These are phyloP conservation scores for Populus ilicifolia DNA, from an alignment of 345 rosid species.

Conservation along the genomic window DNA sequence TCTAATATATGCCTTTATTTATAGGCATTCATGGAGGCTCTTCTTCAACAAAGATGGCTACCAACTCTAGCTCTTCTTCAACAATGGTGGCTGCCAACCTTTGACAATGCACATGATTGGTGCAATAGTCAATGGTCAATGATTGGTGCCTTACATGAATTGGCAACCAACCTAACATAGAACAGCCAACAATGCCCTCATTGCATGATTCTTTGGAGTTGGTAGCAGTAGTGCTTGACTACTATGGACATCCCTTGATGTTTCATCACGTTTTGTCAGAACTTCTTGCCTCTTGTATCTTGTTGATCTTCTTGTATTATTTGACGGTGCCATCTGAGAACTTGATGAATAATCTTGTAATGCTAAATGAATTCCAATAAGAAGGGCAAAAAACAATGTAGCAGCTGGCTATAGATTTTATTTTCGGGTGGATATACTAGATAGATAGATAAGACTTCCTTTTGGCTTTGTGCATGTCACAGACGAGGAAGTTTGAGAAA, in stretches of 20 bases:
- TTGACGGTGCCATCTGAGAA: conserved; percentile 12
- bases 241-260: background rate
- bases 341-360: background rate
- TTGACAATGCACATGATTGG: too few relatives aligned
- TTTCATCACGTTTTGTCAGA: background rate
- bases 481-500: background rate
- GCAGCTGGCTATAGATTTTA: background rate
- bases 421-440: background rate
- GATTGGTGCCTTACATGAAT: too few relatives aligned
- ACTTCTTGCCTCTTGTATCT: background rate
- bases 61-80: too few relatives aligned
- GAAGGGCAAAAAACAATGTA: background rate
- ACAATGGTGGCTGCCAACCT: too few relatives aligned
- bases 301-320: background rate
- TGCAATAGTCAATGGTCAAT: too few relatives aligned
- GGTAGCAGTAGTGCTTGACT: background rate
- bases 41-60: too few relatives aligned
- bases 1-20: too few relatives aligned
- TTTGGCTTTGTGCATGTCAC: background rate
- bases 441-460: too few relatives aligned
- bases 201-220: background rate
- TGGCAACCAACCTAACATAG: too few relatives aligned
- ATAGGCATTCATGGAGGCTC: too few relatives aligned
- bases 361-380: background rate
- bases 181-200: background rate